These are phyloP conservation scores for Xylariales sp. DNA, from an alignment of 2,329 filamentous ascomycete genomes.

Conservation along the genomic window DNA sequence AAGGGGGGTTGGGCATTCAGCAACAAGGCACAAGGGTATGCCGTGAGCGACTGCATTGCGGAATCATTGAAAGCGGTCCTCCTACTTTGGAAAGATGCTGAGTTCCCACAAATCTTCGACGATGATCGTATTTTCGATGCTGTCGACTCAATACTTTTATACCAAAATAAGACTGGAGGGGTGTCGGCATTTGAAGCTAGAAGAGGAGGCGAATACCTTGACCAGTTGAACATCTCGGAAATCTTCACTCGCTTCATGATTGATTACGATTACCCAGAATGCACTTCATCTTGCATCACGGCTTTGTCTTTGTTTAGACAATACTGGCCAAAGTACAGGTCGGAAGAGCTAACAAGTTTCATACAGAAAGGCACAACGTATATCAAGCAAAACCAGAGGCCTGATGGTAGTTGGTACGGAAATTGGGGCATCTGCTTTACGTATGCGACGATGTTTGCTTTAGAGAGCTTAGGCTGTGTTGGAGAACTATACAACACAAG, in stretches of 20 bases:
- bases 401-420: conserved; percentile 95
- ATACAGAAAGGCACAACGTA: conserved; percentile 72
- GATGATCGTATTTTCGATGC: conserved; percentile 80
- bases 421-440: conserved; percentile 98
- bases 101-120: conserved; percentile 71
- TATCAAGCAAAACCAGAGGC: conserved; percentile 73
- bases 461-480: conserved; percentile 77
- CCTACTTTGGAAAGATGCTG: conserved; percentile 72
- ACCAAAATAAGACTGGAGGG: conserved; percentile 87
- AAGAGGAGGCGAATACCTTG: conserved; percentile 71
- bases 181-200: conserved; percentile 87
- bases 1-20: conserved; percentile 97
- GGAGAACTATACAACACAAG: conserved; percentile 80
- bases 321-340: conserved; percentile 76
- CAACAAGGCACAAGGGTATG: conserved; percentile 87
- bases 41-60: conserved; percentile 89
- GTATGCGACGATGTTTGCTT: conserved; percentile 93
- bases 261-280: conserved; percentile 97
- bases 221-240: conserved; percentile 89
- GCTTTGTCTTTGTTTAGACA: conserved; percentile 78
- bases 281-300: conserved; percentile 90
- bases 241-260: conserved; percentile 98
- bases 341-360: conserved; percentile 68
- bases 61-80: conserved; percentile 87
- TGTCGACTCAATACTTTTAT: conserved; percentile 83